A percentile compares a stretch with the other conserved stretches of the same genome.
These are phyloP conservation scores for Pseudoscleropodium purum DNA, from an alignment of 225 moss, liverwort and hornwort species.

Conservation along the genomic window DNA sequence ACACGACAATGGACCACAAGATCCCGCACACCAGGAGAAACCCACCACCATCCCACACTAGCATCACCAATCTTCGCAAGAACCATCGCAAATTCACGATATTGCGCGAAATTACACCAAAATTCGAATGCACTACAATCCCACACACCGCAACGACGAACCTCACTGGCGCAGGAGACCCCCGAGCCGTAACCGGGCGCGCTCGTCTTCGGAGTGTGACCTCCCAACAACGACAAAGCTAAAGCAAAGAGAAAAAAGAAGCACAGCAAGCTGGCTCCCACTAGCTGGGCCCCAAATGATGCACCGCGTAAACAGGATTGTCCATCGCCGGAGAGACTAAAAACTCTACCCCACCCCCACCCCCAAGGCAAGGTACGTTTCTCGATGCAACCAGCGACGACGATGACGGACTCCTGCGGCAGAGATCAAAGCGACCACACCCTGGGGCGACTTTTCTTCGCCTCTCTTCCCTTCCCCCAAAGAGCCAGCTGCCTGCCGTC, in stretches of 20 bases:
- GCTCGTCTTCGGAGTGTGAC: background rate
- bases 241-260: background rate
- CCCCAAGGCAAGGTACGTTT: too few relatives aligned
- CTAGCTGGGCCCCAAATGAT: constrained; percentile 9
- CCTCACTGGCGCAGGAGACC: background rate
- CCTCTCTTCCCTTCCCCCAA: background rate
- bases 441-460: constrained; percentile 9
- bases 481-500: background rate
- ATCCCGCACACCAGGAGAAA: background rate
- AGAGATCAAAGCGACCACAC: background rate
- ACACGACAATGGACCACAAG: background rate
- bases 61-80: background rate
- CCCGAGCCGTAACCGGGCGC: background rate
- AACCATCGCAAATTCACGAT: background rate
- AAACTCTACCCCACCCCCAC: background rate
- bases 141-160: background rate
- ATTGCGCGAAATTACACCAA: background rate
- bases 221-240: too few relatives aligned
- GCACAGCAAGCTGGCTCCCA: background rate
- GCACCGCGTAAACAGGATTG: constrained; percentile 17
- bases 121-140: background rate
- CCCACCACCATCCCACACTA: background rate
- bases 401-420: background rate
- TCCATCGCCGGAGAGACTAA: background rate
- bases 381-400: background rate